A percentile compares a stretch with the other conserved stretches of the same genome.
Evolutionary conservation across 2,329 filamentous ascomycete genomes (phyloP).

Genomic region (Penicillium sp.): DNA sequence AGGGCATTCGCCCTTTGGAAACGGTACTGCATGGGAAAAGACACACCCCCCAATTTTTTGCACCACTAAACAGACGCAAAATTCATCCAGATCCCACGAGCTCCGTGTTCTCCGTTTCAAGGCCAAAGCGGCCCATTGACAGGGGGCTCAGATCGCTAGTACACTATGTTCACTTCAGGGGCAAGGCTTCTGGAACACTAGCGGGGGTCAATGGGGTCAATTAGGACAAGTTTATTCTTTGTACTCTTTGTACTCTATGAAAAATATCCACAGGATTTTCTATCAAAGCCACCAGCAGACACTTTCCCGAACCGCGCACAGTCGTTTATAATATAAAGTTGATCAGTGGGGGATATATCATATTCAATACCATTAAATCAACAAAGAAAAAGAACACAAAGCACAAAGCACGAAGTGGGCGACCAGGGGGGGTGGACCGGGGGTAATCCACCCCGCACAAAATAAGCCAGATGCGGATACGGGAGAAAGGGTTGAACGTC

Average conservation of each 20-base stretch:
- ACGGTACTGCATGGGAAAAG: background rate
- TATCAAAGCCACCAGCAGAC: background rate
- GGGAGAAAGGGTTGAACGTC: background rate
- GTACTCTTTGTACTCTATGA: background rate
- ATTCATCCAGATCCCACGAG: background rate
- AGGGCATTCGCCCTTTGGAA: background rate
- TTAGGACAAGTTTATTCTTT: background rate
- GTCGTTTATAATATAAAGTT: background rate
- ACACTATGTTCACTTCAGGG: background rate
- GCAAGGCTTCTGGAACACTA: conserved; percentile 8
- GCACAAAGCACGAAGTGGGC: background rate
- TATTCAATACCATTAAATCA: background rate
- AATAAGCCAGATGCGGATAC: background rate
- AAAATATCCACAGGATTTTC: background rate
- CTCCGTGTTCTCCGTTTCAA: background rate
- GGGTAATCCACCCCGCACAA: background rate
- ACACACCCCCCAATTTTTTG: background rate
- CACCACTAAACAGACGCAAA: background rate
- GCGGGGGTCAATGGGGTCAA: background rate
- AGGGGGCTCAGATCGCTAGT: background rate
- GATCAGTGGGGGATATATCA: background rate
- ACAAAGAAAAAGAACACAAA: background rate
- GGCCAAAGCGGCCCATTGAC: background rate
- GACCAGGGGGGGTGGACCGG: background rate
- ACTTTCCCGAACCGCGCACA: background rate